phyloP scores from a whole-genome alignment of 1,139 yeast species.

The Hansenula sp. region DNA sequence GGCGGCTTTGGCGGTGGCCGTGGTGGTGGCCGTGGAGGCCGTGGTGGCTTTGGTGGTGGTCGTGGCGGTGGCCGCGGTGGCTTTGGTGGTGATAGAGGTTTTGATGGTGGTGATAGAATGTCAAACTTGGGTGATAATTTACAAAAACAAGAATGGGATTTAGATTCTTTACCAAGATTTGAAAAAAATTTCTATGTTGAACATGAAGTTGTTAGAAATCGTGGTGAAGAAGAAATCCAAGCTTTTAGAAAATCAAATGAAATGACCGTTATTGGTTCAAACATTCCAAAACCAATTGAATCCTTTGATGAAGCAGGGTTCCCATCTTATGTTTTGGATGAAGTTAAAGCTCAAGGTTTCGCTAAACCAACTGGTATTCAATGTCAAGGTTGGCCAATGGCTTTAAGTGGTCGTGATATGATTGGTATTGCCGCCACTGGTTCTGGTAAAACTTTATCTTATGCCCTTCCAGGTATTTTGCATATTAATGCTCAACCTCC shows the following conservation, averaged over 20 bases:
- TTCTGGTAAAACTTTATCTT: constrained; percentile 96
- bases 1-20: constrained; percentile 25
- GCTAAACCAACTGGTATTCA: constrained; percentile 94
- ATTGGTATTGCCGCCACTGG: constrained; percentile 99
- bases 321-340: constrained; percentile 87
- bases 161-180: constrained; percentile 75
- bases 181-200: constrained; percentile 94
- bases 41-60: constrained; percentile 32
- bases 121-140: constrained; percentile 55
- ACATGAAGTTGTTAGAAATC: constrained; percentile 69
- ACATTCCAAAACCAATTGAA: constrained; percentile 93
- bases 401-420: constrained; percentile 97
- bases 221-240: constrained; percentile 69
- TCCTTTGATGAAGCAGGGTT: constrained; percentile 94
- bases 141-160: constrained; percentile 76
- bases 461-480: constrained; percentile 94
- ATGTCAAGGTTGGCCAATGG: constrained; percentile 99
- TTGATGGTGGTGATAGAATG: constrained; percentile 34
- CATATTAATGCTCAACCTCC: constrained; percentile 98
- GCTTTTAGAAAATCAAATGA: constrained; percentile 78
- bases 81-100: constrained; percentile 32
- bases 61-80: constrained; percentile 33
- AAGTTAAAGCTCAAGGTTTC: constrained; percentile 90
- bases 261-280: constrained; percentile 80
- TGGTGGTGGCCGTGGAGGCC: constrained; percentile 29